Evolutionary conservation across 2,329 filamentous ascomycete species (phyloP).

Genomic region (Chrysosporium keratinophilum): DNA sequence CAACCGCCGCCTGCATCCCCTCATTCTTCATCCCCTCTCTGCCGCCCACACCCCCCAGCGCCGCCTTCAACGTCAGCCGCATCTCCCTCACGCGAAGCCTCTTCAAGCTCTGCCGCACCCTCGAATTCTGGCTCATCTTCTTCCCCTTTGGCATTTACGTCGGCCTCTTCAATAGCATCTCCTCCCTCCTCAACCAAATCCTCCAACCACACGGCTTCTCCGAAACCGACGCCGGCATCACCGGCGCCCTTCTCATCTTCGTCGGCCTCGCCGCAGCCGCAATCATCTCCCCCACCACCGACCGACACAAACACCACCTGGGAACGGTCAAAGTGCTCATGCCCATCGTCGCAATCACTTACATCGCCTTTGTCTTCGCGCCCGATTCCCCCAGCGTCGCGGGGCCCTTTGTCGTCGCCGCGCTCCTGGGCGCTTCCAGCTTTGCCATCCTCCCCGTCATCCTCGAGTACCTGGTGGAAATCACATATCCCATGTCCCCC

Average conservation of each 20-base stretch:
- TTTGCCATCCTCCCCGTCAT: constrained; percentile 76
- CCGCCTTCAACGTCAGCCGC: constrained; percentile 50
- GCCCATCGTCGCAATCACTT: constrained; percentile 61
- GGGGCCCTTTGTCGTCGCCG: constrained; percentile 62
- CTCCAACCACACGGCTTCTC: constrained; percentile 74
- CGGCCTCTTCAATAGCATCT: constrained; percentile 86
- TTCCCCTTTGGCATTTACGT: constrained; percentile 77
- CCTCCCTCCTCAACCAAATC: constrained; percentile 81
- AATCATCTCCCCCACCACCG: constrained; percentile 68
- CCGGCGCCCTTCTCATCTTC: constrained; percentile 77
- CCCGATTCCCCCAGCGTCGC: constrained; percentile 45
- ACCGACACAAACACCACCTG: constrained; percentile 72
- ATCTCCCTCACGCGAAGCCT: constrained; percentile 48
- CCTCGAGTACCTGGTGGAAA: constrained; percentile 76
- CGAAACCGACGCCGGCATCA: constrained; percentile 78
- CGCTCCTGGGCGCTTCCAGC: constrained; percentile 64
- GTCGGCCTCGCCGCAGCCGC: constrained; percentile 72
- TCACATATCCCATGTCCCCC: constrained; percentile 76
- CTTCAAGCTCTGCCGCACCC: constrained; percentile 45
- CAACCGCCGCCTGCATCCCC: constrained; percentile 57
- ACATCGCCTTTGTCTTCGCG: constrained; percentile 74
- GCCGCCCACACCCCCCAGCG: constrained; percentile 67
- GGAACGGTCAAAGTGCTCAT: constrained; percentile 61
- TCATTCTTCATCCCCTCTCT: constrained; percentile 68
- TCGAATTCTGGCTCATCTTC: constrained; percentile 70